Evolutionary conservation across 2,329 filamentous ascomycete species (phyloP).

Genomic region (Pestalotiopsis sp.): DNA sequence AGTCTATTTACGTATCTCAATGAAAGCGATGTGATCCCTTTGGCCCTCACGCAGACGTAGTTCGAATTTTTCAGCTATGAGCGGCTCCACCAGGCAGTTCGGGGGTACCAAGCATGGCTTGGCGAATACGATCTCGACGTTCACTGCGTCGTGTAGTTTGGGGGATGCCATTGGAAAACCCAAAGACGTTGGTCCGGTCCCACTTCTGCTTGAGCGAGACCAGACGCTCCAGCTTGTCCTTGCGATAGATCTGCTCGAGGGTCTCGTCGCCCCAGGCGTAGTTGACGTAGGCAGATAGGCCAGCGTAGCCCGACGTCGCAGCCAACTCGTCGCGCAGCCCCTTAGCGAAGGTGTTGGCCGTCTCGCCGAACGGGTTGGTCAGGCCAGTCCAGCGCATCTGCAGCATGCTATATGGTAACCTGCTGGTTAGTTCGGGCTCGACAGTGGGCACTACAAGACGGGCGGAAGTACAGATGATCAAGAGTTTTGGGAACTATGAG

Average conservation of each 20-base stretch:
- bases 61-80: too few species aligned
- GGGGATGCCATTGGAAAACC: conserved; percentile 1
- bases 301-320: background rate
- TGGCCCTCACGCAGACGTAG: too few species aligned
- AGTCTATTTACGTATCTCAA: too few species aligned
- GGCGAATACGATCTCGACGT: too few species aligned
- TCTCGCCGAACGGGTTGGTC: background rate
- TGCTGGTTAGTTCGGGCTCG: background rate
- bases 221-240: conserved; percentile 23
- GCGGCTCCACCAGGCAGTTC: too few species aligned
- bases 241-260: conserved; percentile 21
- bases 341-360: background rate
- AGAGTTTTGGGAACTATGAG: background rate
- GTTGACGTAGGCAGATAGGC: conserved; percentile 23
- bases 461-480: background rate
- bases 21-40: too few species aligned
- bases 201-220: conserved; percentile 24
- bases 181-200: conserved; percentile 28
- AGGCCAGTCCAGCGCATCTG: background rate
- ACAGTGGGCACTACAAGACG: background rate
- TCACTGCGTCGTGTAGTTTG: background rate
- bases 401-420: background rate
- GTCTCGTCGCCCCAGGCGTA: conserved; percentile 30
- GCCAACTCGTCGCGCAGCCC: background rate
- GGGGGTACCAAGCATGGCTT: too few species aligned